These are phyloP conservation scores for Vigna hirtella DNA, from an alignment of 306 rosid species.

Conservation along the genomic window DNA sequence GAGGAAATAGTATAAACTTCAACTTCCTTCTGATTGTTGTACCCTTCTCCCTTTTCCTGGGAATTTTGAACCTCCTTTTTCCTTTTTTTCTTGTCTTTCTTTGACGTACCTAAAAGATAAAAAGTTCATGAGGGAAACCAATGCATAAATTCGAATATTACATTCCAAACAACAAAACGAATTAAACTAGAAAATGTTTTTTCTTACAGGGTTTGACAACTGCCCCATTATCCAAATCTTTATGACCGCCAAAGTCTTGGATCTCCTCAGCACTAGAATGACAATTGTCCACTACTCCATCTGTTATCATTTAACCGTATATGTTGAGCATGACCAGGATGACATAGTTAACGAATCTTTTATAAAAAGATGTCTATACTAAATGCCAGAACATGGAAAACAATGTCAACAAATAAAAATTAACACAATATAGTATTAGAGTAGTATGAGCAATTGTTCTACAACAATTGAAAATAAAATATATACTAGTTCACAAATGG, in stretches of 20 bases:
- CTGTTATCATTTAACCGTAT: constrained; percentile 15
- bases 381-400: constrained; percentile 6
- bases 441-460: not conserved
- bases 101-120: constrained; percentile 61
- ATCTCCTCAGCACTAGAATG: constrained; percentile 27
- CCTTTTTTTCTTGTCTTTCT: constrained; percentile 61
- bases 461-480: not conserved
- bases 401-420: not conserved
- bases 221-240: constrained; percentile 39
- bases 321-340: not conserved
- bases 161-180: not conserved
- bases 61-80: constrained; percentile 51
- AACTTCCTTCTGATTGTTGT: constrained; percentile 45
- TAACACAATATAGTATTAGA: not conserved
- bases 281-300: constrained; percentile 31
- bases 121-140: constrained; percentile 10
- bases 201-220: constrained; percentile 38
- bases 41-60: constrained; percentile 39
- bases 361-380: not conserved
- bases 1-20: constrained; percentile 54
- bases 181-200: not conserved
- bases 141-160: constrained; percentile 23
- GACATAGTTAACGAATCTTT: not conserved
- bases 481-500: not conserved
- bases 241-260: constrained; percentile 18